Base-by-base conservation (phyloP, 176 grass and related monocot genomes). In the Carex cristatella region DNA sequence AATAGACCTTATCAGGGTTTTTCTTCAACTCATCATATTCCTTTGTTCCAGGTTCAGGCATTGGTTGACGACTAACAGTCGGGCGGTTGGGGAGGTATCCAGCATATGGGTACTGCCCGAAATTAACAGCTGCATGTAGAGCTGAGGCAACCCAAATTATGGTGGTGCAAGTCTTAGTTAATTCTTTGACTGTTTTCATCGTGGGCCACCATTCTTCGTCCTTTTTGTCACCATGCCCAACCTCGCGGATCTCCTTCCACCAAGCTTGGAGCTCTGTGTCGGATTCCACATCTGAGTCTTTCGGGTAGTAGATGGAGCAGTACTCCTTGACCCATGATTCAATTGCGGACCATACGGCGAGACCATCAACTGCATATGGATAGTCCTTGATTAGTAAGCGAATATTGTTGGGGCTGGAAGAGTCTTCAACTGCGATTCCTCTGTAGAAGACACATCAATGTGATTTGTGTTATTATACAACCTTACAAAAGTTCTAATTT, bases 201-300 rank as follows among this genome's bases (percentile, higher is more conserved):
- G 42, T 88, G 13, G 87, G 89, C 94, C 94, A 97, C 94, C 94
- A 97, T 1, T 82, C 33, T 10, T 81, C 61, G 58, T 94, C 65
- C 81, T 84, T 94, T 58, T 89, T 85, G 86, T 97, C 94, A 9
- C 92, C 90, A 16, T 97, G 94, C 10, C 87, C 94, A 2, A 82
- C 92, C 81, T 94, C 87, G 13, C 90, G 92, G 28, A 92, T 92
- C 84, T 97, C 94, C 66, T 88, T 91, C 94, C 94, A 97, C 94
- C 94, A 97, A 0, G 72, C 87, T 80, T 91, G 90, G 28, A 94
- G 84, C 90, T 97, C 94, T 7, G 30, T 56, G 48, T 97, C 94
- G 0, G 65, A 77, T 23, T 40, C 77, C 68, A 95, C 18, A 31
- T 80, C 75, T 2, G 27, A 33, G 57, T 95, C 89, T 19, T 55